A percentile compares a stretch with the other conserved stretches of the same genome.
Conservation (phyloP, 352 stramenopile genomes). For the Globisporangium sylvaticum region DNA sequence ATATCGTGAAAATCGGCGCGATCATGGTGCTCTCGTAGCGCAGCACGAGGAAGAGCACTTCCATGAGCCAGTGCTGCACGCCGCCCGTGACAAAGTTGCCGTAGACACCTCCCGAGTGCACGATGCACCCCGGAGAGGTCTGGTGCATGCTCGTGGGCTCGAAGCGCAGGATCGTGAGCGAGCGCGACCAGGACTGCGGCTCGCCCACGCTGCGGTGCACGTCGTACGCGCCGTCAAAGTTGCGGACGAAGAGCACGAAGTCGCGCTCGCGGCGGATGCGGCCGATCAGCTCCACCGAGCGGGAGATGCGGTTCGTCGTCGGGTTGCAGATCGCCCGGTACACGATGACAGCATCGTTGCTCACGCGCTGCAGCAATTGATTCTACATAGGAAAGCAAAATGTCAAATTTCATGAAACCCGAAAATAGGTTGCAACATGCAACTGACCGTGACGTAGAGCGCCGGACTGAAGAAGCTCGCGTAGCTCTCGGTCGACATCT, state of each 20-base stretch:
- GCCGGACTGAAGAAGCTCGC: constrained; percentile 47
- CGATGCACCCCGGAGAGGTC: constrained; percentile 28
- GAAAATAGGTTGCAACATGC: not conserved
- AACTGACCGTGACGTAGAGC: constrained; percentile 35
- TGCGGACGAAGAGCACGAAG: constrained; percentile 43
- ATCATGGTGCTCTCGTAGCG: constrained; percentile 50
- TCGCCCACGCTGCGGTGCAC: constrained; percentile 33
- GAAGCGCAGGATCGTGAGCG: constrained; percentile 43
- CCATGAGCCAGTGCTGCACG: constrained; percentile 56
- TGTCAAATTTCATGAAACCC: not conserved
- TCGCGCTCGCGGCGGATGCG: constrained; percentile 37
- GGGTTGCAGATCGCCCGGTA: constrained; percentile 50
- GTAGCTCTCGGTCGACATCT: constrained; percentile 39
- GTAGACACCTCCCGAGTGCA: constrained; percentile 45
- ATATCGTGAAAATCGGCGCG: constrained; percentile 40
- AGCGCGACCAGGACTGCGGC: constrained; percentile 34
- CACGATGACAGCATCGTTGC: constrained; percentile 43
- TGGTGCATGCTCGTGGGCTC: constrained; percentile 28
- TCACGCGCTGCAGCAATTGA: constrained; percentile 43
- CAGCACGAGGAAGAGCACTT: constrained; percentile 50
- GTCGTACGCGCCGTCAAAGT: constrained; percentile 29
- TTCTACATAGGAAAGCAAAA: constrained; percentile 18
- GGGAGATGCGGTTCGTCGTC: constrained; percentile 31
- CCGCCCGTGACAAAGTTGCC: constrained; percentile 32
- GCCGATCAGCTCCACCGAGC: constrained; percentile 43